phyloP scores from a whole-genome alignment of 1,284 basidiomycete genomes.

The Trichosporon sp. region DNA sequence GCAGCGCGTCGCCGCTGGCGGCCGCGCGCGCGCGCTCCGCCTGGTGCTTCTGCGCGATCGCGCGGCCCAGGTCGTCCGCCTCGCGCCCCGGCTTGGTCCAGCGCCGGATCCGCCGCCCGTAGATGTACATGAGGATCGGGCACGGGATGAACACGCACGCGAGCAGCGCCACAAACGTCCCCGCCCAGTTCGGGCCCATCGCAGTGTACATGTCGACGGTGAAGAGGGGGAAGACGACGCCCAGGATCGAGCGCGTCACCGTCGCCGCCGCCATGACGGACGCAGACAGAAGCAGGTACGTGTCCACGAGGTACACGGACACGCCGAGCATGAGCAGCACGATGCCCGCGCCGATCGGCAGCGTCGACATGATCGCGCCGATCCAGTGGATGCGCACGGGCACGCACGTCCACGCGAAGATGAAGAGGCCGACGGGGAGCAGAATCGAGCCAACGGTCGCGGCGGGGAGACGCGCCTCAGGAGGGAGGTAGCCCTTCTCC shows the following conservation, averaged over 20 bases:
- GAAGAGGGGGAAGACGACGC: conserved; percentile 58
- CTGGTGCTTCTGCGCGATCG: conserved; percentile 22
- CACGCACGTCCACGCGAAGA: conserved; percentile 55
- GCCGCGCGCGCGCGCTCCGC: background rate
- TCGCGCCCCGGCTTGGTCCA: conserved; percentile 27
- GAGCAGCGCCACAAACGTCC: conserved; percentile 32
- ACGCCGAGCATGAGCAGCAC: conserved; percentile 34
- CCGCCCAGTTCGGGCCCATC: conserved; percentile 60
- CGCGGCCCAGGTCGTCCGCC: conserved; percentile 27
- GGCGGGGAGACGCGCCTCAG: conserved; percentile 58
- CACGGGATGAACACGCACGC: conserved; percentile 24
- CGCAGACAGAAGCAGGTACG: conserved; percentile 54
- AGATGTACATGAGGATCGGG: conserved; percentile 28
- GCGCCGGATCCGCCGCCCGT: conserved; percentile 25
- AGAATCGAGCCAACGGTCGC: conserved; percentile 59
- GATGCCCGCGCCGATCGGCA: conserved; percentile 56
- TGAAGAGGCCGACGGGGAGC: conserved; percentile 50
- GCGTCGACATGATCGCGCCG: conserved; percentile 59
- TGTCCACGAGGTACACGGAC: conserved; percentile 59
- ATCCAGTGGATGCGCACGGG: conserved; percentile 58
- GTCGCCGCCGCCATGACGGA: conserved; percentile 65
- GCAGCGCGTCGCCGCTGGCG: background rate
- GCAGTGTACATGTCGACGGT: conserved; percentile 56
- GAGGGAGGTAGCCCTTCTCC: conserved; percentile 24
- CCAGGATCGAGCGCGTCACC: conserved; percentile 61